phyloP scores from a whole-genome alignment of 345 rosid genomes.

The Mercurialis annua region DNA sequence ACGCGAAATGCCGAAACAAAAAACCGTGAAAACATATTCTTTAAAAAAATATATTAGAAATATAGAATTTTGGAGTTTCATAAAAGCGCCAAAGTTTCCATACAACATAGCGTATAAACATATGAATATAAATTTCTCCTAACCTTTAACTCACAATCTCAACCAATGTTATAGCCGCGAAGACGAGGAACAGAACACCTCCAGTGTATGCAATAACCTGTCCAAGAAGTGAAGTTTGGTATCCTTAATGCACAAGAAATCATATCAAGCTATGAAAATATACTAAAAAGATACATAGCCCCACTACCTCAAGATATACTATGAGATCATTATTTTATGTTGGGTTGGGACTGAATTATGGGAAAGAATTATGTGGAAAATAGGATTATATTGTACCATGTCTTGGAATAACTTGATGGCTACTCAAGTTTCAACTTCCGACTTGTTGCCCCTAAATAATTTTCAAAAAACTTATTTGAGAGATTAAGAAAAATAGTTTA shows the following conservation, averaged over 20 bases:
- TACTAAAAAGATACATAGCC: constrained; percentile 7
- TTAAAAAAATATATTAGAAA: background rate
- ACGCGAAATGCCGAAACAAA: too few species aligned
- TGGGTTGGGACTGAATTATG: constrained; percentile 3
- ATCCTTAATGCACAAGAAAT: background rate
- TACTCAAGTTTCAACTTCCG: background rate
- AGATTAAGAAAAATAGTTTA: background rate
- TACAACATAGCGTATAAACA: too few species aligned
- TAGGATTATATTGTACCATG: constrained; percentile 11
- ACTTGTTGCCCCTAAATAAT: constrained; percentile 5
- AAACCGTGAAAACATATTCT: background rate
- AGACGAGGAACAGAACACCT: constrained; percentile 83
- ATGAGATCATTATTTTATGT: constrained; percentile 11
- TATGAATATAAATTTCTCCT: background rate
- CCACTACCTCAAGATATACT: constrained; percentile 21
- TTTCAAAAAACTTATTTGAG: background rate
- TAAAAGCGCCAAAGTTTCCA: background rate
- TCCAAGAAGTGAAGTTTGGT: constrained; percentile 16
- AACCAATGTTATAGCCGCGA: constrained; percentile 62
- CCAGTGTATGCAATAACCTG: constrained; percentile 85
- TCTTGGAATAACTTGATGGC: constrained; percentile 6
- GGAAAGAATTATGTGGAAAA: background rate
- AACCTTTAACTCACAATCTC: constrained; percentile 56
- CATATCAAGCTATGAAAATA: constrained; percentile 9
- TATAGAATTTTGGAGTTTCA: background rate